Percentiles rank a stretch among this genome's conserved stretches.
Conservation (phyloP, 176 grass and related monocot genomes). For the Ananas comosus region DNA sequence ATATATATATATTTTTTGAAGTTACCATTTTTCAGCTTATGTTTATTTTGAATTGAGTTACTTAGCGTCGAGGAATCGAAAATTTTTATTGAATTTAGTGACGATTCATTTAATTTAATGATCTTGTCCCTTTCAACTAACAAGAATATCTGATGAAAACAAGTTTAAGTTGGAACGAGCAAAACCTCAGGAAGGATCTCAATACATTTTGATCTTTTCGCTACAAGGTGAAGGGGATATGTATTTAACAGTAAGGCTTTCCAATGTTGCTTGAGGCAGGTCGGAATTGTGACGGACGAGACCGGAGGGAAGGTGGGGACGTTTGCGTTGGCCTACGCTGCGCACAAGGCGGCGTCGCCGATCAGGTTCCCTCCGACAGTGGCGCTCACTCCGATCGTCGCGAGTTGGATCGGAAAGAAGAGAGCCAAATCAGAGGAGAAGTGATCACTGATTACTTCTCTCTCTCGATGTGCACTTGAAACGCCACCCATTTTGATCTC, state of each 20-base stretch:
- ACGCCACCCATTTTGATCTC: background rate
- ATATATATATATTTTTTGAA: too few relatives aligned
- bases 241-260: background rate
- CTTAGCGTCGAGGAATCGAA: too few relatives aligned
- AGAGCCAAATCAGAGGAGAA: slow-evolving; percentile 34
- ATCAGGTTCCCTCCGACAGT: slow-evolving; percentile 99
- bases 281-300: slow-evolving; percentile 63
- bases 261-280: slow-evolving; percentile 24
- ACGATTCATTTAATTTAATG: too few relatives aligned
- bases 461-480: background rate
- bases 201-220: too few relatives aligned
- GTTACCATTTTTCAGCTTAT: too few relatives aligned
- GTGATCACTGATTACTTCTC: slow-evolving; percentile 2
- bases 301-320: slow-evolving; percentile 83
- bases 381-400: slow-evolving; percentile 81
- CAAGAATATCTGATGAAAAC: too few relatives aligned
- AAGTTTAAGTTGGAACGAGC: too few relatives aligned
- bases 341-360: slow-evolving; percentile 89
- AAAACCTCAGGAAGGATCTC: too few relatives aligned
- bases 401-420: slow-evolving; percentile 77
- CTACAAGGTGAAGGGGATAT: background rate
- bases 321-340: slow-evolving; percentile 79
- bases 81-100: too few relatives aligned
- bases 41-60: too few relatives aligned
- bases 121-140: too few relatives aligned